Base-by-base conservation (phyloP, 2,329 filamentous ascomycete species). In the Pseudogymnoascus sp. region DNA sequence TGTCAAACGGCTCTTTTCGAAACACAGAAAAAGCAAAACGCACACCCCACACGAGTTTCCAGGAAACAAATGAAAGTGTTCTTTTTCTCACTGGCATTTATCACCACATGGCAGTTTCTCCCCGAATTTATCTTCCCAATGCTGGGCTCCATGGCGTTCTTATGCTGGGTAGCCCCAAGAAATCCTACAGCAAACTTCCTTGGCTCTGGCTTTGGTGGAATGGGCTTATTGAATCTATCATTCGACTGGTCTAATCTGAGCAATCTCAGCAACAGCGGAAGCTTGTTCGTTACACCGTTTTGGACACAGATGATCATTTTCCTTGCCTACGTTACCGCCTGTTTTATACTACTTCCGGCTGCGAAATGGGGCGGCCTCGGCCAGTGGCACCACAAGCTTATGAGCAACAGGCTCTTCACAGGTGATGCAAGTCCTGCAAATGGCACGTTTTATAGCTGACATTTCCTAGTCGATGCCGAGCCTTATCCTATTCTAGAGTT, bases 151-250 rank as follows among this genome's bases (percentile, higher is more conserved):
- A 74, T 86, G 6, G 82, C 84, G 2, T 84, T 86, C 59, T 75
- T 86, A 4, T 87, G 84, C 72, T 86, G 84, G 84, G 82, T 87
- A 2, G 83, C 84, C 2, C 83, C 83, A 1, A 76, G 76, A 13
- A 86, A 84, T 66, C 71, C 77, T 2, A 76, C 80, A 0, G 83
- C 82, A 64, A 87, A 86, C 67, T 87, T 86, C 66, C 73, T 86
- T 15, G 83, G 84, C 1, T 79, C 80, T 4, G 84, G 84, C 0
- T 77, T 85, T n/a, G 83, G 84, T 3, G 83, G 83, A 4, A 84
- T 86, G 81, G 83, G 82, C 0, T 79, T 86, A 63, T 71, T 86
- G 38, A 86, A 86, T 63, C 72, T 86, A 1, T 80, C 79, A 1
- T 72, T 86, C 15, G 80, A 86, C 66, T 86, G 83, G 83, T 83